Conservation (phyloP, 1,139 yeast species). For the Magnusiomyces suaveolens region DNA sequence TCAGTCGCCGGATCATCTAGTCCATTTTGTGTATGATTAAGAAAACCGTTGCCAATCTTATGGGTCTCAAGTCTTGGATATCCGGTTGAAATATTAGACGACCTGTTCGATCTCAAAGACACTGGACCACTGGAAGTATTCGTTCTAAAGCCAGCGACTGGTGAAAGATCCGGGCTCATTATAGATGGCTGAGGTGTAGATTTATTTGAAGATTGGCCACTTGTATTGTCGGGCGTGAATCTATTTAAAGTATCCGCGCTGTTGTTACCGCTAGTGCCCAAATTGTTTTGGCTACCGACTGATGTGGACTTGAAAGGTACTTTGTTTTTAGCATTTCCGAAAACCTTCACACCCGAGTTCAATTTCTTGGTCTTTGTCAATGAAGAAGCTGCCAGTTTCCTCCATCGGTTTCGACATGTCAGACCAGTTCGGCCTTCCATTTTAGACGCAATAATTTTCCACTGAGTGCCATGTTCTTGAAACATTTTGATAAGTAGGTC, state of each 20-base stretch:
- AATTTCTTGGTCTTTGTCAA: background rate
- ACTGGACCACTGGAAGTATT: background rate
- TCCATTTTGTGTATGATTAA: too few relatives aligned
- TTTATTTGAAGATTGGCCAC: background rate
- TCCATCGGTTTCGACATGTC: slow-evolving; percentile 88
- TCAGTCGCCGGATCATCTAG: too few relatives aligned
- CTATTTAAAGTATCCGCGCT: background rate
- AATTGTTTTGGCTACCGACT: background rate
- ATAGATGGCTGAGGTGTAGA: background rate
- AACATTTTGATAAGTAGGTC: slow-evolving; percentile 55
- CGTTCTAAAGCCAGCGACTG: background rate
- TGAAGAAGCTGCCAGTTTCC: slow-evolving; percentile 57
- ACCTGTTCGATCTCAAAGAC: too few relatives aligned
- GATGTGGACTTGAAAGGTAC: background rate
- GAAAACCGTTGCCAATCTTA: too few relatives aligned
- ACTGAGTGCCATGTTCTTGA: slow-evolving; percentile 70
- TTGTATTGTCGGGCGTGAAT: background rate
- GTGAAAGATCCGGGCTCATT: background rate
- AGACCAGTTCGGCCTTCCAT: slow-evolving; percentile 77
- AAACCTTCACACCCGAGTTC: background rate
- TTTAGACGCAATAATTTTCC: slow-evolving; percentile 71
- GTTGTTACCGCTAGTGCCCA: slow-evolving; percentile 4
- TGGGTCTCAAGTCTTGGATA: too few relatives aligned
- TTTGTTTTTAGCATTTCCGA: background rate
- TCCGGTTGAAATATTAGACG: too few relatives aligned